Evolutionary conservation across 495 filamentous ascomycete genomes (phyloP), one percentile per base, ranked within the genome.

Genomic region (Clavariopsis aquatica): DNA sequence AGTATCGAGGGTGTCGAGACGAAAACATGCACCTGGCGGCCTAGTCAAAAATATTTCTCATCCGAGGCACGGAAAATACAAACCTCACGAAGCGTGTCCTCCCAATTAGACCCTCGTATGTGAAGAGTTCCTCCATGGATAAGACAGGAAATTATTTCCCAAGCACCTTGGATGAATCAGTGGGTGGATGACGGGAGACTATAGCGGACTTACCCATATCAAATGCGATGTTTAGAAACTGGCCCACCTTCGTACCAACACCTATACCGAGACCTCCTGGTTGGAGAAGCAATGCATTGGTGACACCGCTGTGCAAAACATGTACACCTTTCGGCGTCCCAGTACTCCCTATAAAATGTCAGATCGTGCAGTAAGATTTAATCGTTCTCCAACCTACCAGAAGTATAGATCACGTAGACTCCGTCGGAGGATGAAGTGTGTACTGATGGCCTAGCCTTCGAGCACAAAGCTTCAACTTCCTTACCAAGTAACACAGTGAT

Each of bases 71-170:
- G 17, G 45, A 6, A 49, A 47, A 23, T 23, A 22, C 53, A 13
- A 22, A 58, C 62, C 49, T 65, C 47, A 8, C 27, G 17, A 15
- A 65, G 36, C 9, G 62, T 65, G 9, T 58, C 55, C 45, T 65
- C 62, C 62, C 62, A 65, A 43, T 7, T 45, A 8, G 54, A 51
- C 8, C 56, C 62, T 28, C 62, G 27, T 26, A 65, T 24, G 29
- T 65, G 24, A 15, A 65, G 49, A 9, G 62, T 65, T 20, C 62
- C 62, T 13, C 62, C 62, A 29, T 65, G 59, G 54, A 65, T 65
- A 5, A 65, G 38, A 29, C 62, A 65, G 20, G 46, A 54, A 29
- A 65, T 23, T 1, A 65, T 65, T 46, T 65, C 62, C 62, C 62
- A 65, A 22, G 62, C 54, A n/a, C 62, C 62, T n/a, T 65, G 24